These are phyloP conservation scores for Talaromyces thailandensis DNA, from an alignment of 495 filamentous ascomycete species.

Conservation along the genomic window DNA sequence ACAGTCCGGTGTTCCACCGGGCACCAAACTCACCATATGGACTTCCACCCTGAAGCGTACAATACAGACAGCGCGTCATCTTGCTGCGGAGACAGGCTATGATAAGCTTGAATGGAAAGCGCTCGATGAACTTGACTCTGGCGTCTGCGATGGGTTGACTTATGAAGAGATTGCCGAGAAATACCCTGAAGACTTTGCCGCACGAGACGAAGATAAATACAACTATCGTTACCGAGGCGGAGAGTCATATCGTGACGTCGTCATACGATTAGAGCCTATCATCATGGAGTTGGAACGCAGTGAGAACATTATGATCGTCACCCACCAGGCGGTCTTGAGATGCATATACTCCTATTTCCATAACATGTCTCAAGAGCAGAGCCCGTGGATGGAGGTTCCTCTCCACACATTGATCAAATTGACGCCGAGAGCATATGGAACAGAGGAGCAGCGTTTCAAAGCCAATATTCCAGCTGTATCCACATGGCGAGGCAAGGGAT, in stretches of 20 bases:
- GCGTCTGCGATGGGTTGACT: constrained; percentile 92
- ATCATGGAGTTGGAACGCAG: constrained; percentile 97
- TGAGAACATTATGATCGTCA: constrained; percentile 96
- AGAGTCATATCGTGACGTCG: constrained; percentile 94
- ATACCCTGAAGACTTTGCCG: constrained; percentile 90
- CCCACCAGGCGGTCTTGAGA: constrained; percentile 90
- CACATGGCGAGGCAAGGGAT: constrained; percentile 89
- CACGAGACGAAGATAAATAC: constrained; percentile 95
- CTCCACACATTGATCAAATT: constrained; percentile 94
- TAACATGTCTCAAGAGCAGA: constrained; percentile 84
- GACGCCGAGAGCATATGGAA: constrained; percentile 89
- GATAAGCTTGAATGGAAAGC: constrained; percentile 98
- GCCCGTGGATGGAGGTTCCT: constrained; percentile 96
- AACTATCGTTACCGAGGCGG: constrained; percentile 98
- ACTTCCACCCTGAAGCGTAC: constrained; percentile 92
- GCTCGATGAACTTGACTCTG: constrained; percentile 91
- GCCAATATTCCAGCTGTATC: constrained; percentile 91
- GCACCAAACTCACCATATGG: constrained; percentile 86
- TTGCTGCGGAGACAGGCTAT: constrained; percentile 55
- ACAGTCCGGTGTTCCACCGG: constrained; percentile 65
- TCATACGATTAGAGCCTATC: constrained; percentile 94
- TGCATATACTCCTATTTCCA: constrained; percentile 99
- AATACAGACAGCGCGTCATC: constrained; percentile 77
- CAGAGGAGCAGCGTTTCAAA: constrained; percentile 74
- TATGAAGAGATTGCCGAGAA: constrained; percentile 83